Base-by-base conservation (phyloP, 805 yeast species). In the Yamadazyma scolyti region DNA sequence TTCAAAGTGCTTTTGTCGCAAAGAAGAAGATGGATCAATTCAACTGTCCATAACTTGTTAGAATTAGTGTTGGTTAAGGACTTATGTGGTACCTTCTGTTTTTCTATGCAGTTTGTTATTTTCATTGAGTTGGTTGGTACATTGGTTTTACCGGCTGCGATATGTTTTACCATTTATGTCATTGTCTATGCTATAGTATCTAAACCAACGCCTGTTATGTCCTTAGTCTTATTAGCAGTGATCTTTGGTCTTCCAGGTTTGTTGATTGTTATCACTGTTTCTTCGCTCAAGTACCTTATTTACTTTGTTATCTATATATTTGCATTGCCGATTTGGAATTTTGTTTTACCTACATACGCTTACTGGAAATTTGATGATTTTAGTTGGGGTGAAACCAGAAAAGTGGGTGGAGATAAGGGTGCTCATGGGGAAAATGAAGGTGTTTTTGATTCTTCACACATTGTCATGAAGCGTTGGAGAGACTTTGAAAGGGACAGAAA, bases 281-380 rank as follows among this genome's bases (percentile, higher is more conserved):
- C 93, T 1, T 75, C 83, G 33, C 61, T 75, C 56, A 72, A 78
- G 16, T 88, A 87, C 51, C 47, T 89, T 28, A 33, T 79, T 17
- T 89, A 95, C 84, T 82, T 87, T 81, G 31, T 77, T 19, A 70
- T 87, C 36, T 89, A 89, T 53, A 57, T 88, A 17, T 1, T 75
- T 13, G 93, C 96, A 1, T 71, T 89, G 38, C 96, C 96, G n/a
- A 70, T 89, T 34, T 89, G 97, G 97, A 89, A 88, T 57, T 82
- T 89, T 49, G 77, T 87, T 4, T 67, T 89, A 27, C 97, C 97
- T 2, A 51, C 78, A 9, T 87, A 89, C 57, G 82, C 96, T 0
- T 88, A 71, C 55, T 89, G 97, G 97, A 87, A 87, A 51, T 87
- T 88, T 59, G 97, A 89, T 58, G 96, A 89, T 54, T 89, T 89